Base-by-base conservation (phyloP, 495 filamentous ascomycete genomes). In the Bathelium albidoporum region DNA sequence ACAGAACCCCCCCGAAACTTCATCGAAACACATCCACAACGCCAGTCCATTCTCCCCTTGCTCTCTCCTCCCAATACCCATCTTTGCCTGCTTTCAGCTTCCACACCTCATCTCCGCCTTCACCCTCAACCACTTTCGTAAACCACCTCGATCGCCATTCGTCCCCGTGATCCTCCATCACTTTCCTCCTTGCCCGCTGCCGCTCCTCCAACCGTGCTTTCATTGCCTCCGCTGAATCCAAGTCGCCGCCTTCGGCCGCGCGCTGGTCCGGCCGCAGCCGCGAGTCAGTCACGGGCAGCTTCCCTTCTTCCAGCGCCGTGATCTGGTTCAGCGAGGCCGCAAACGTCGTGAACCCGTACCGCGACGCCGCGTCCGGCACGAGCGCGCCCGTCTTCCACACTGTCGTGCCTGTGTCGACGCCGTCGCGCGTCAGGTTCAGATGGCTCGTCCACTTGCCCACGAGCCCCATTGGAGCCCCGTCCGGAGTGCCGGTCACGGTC, bases 21-120 rank as follows among this genome's bases (percentile, higher is more conserved):
- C 29, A 55, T 28, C 49, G 49, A 75, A 96, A 95, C 55, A 97
- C 82, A 68, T 86, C 81, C 64, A 83, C 78, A 53, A 93, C 82
- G 20, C 84, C 85, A 11, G 75, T 75, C 90, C 90, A 97, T 26
- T 76, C 77, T 1, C 87, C 86, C 67, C 74, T 82, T 0, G 72
- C 79, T 65, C 94, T 81, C 75, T 89, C 87, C 68, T 96, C 94
- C 94, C 92, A 97, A 76, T 97, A 97, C 31, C 87, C 86, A 18
- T 91, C 89, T 73, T 85, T 89, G 7, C 90, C 91, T 11, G 74
- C 75, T 79, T 87, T 93, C 66, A 96, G 72, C 66, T 81, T 79
- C 94, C 94, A 98, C 11, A 88, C 76, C 67, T 87, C 83, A 74
- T 95, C 91, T 59, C 68, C 74, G 16, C 72, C 76, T 32, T 79